Evolutionary conservation across 1,139 yeast species (phyloP).

Genomic region (Hansenula anomala): DNA sequence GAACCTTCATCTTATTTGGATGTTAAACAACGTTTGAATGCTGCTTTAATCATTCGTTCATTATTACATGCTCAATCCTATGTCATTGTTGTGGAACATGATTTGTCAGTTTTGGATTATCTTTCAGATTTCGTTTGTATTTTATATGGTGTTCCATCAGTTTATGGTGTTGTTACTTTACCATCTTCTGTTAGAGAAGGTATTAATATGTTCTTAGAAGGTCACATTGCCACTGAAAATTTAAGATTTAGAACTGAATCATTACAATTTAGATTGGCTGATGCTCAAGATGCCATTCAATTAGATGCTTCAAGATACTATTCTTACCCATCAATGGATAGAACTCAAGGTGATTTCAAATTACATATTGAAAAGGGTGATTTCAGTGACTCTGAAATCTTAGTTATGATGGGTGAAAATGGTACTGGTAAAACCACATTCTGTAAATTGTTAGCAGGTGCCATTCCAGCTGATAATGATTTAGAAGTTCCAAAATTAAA

Average conservation of each 20-base stretch:
- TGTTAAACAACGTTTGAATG: constrained; percentile 97
- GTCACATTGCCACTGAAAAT: constrained; percentile 95
- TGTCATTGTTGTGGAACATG: constrained; percentile 97
- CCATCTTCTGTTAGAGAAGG: constrained; percentile 98
- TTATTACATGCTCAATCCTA: constrained; percentile 69
- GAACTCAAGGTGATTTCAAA: constrained; percentile 95
- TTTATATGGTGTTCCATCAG: constrained; percentile 95
- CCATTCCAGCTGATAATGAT: constrained; percentile 79
- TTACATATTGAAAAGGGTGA: constrained; percentile 80
- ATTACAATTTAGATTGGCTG: constrained; percentile 89
- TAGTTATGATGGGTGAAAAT: constrained; percentile 99
- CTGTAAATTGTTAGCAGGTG: constrained; percentile 93
- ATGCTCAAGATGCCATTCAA: constrained; percentile 75
- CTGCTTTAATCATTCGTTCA: constrained; percentile 90
- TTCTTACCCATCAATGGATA: constrained; percentile 73
- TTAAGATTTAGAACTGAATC: constrained; percentile 95
- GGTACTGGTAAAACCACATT: constrained; percentile 99
- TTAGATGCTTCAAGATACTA: constrained; percentile 77
- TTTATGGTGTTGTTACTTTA: constrained; percentile 95
- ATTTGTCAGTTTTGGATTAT: constrained; percentile 93
- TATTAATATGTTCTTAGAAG: constrained; percentile 94
- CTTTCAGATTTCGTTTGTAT: constrained; percentile 95
- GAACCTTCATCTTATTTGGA: constrained; percentile 98
- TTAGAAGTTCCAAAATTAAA: constrained; percentile 76
- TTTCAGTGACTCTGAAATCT: constrained; percentile 91